Evolutionary conservation across 192 early-diverging fungal species (phyloP).

Genomic region (Coemansia sp.): DNA sequence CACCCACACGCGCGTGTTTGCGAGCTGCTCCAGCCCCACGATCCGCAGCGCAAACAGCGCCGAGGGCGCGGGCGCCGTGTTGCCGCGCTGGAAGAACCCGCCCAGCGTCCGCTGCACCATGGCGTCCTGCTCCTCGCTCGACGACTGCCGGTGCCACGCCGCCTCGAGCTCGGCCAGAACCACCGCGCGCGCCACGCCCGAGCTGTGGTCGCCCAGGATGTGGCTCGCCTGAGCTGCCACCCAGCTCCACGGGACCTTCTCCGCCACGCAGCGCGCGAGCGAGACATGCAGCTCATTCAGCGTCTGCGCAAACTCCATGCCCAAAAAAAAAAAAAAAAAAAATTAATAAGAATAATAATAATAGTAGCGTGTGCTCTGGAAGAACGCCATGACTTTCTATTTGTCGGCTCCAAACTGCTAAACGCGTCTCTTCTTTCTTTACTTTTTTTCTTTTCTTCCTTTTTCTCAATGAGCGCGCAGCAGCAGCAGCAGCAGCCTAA

Average conservation of each 20-base stretch:
- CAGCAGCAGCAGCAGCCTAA: too few species aligned
- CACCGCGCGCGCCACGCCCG: slow-evolving; percentile 39
- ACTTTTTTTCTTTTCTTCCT: neutral
- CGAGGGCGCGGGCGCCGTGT: slow-evolving; percentile 12
- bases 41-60: slow-evolving; percentile 26
- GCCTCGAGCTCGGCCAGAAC: slow-evolving; percentile 40
- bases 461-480: slow-evolving; percentile 29
- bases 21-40: slow-evolving; percentile 14
- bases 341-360: neutral
- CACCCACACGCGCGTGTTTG: slow-evolving; percentile 35
- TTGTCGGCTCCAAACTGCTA: neutral
- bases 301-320: slow-evolving; percentile 35
- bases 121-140: slow-evolving; percentile 17
- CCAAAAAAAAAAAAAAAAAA: neutral
- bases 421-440: neutral
- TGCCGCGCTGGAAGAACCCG: slow-evolving; percentile 22
- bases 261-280: slow-evolving; percentile 18
- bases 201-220: slow-evolving; percentile 31
- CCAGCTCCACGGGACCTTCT: slow-evolving; percentile 49
- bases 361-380: neutral
- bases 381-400: neutral
- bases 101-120: slow-evolving; percentile 31
- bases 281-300: slow-evolving; percentile 20
- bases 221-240: slow-evolving; percentile 4
- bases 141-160: slow-evolving; percentile 29